Conservation (phyloP, 2,329 filamentous ascomycete species). For the Geosmithia flava region DNA sequence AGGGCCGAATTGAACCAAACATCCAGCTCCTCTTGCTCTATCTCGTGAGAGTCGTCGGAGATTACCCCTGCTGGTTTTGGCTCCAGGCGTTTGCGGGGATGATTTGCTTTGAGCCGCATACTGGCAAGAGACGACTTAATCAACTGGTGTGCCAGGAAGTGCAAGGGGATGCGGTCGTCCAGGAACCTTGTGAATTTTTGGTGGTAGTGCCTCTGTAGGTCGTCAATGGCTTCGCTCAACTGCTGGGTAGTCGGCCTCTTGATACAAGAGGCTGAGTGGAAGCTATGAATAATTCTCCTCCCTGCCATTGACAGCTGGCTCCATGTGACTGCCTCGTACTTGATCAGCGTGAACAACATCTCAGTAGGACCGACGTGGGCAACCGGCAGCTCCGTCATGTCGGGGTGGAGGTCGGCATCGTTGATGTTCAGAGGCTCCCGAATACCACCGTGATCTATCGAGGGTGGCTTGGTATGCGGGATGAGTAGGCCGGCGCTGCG, state of each 20-base stretch:
- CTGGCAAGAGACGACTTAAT: conserved; percentile 11
- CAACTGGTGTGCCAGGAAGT: conserved; percentile 10
- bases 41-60: background rate
- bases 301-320: conserved; percentile 10
- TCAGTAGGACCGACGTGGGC: conserved; percentile 39
- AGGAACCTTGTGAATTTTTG: conserved; percentile 8
- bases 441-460: conserved; percentile 1
- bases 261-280: conserved; percentile 1
- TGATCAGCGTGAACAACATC: conserved; percentile 30
- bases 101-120: conserved; percentile 15
- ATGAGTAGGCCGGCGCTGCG: background rate
- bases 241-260: conserved; percentile 4
- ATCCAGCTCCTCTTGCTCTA: conserved; percentile 10
- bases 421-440: conserved; percentile 40
- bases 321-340: conserved; percentile 15
- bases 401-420: conserved; percentile 37
- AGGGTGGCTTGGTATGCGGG: background rate
- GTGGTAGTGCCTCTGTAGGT: conserved; percentile 12
- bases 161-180: conserved; percentile 15
- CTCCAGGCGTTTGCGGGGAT: conserved; percentile 9
- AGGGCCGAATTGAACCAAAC: conserved; percentile 11
- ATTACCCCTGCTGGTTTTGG: background rate
- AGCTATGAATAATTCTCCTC: conserved; percentile 7
- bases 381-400: conserved; percentile 30
- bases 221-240: conserved; percentile 11